phyloP scores from a whole-genome alignment of 2,329 filamentous ascomycete genomes.

The Penicillium frequentans region DNA sequence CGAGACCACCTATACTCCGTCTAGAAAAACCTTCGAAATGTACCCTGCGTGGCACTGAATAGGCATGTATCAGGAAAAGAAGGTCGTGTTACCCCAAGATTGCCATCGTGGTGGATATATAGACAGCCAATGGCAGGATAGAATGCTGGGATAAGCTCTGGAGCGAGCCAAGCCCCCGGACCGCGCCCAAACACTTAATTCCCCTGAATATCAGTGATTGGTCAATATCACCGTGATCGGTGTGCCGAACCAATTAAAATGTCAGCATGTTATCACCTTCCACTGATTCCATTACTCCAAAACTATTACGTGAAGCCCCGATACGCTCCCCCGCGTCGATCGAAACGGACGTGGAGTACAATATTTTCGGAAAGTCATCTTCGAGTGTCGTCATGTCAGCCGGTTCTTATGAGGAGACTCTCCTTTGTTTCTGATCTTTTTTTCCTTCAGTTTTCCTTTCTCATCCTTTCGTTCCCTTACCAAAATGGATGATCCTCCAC shows the following conservation, averaged over 20 bases:
- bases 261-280: slow-evolving; percentile 13
- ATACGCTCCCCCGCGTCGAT: not conserved
- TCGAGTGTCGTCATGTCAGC: slow-evolving; percentile 15
- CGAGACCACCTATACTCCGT: no score
- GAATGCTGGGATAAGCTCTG: slow-evolving; percentile 5
- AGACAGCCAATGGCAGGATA: not conserved
- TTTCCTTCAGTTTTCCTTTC: not conserved
- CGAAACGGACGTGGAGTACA: not conserved
- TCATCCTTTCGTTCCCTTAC: not conserved
- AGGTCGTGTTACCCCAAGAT: slow-evolving; percentile 5
- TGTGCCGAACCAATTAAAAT: slow-evolving; percentile 5
- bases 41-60: no score
- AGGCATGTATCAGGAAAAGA: not conserved
- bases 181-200: not conserved
- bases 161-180: slow-evolving; percentile 1
- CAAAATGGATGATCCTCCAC: not conserved
- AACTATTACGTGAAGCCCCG: slow-evolving; percentile 21
- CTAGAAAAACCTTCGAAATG: no score
- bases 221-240: slow-evolving; percentile 14
- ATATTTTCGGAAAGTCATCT: slow-evolving; percentile 16
- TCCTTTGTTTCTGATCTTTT: not conserved
- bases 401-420: not conserved
- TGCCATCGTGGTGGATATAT: not conserved
- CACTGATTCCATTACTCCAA: slow-evolving; percentile 1
- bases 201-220: slow-evolving; percentile 6